phyloP scores from a whole-genome alignment of 768 basidiomycete species.

The Tylopilus felleus region DNA sequence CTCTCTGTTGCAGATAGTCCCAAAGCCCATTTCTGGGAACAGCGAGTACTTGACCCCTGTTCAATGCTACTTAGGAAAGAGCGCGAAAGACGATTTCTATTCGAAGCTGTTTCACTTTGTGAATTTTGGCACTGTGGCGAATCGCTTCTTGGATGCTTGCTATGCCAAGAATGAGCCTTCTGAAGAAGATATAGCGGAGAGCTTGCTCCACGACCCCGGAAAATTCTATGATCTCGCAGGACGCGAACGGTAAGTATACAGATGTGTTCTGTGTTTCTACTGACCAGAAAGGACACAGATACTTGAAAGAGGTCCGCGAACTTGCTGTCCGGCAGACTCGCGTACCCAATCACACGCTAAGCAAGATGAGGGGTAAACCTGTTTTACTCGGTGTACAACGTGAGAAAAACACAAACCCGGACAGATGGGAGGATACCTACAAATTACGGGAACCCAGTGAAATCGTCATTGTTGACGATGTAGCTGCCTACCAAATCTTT shows the following conservation, averaged over 20 bases:
- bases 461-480: slow-evolving; percentile 82
- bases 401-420: slow-evolving; percentile 24
- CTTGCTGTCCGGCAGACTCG: slow-evolving; percentile 37
- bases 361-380: slow-evolving; percentile 61
- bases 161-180: slow-evolving; percentile 83
- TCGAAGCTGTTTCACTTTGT: slow-evolving; percentile 82
- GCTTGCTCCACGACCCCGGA: slow-evolving; percentile 60
- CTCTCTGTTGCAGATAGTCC: slow-evolving; percentile 55
- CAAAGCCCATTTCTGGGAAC: neutral
- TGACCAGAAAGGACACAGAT: neutral
- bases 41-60: slow-evolving; percentile 24
- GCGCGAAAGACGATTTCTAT: slow-evolving; percentile 55
- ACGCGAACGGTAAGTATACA: slow-evolving; percentile 49
- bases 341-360: slow-evolving; percentile 44
- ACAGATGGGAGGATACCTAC: neutral
- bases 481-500: slow-evolving; percentile 70
- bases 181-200: slow-evolving; percentile 70
- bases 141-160: slow-evolving; percentile 76
- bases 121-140: slow-evolving; percentile 76
- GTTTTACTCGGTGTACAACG: slow-evolving; percentile 72
- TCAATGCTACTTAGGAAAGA: slow-evolving; percentile 63
- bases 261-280: neutral
- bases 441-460: slow-evolving; percentile 55
- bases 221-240: slow-evolving; percentile 66
- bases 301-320: slow-evolving; percentile 59